Base-by-base conservation (phyloP, 306 rosid genomes). In the Cyclanthera cordifolia region DNA sequence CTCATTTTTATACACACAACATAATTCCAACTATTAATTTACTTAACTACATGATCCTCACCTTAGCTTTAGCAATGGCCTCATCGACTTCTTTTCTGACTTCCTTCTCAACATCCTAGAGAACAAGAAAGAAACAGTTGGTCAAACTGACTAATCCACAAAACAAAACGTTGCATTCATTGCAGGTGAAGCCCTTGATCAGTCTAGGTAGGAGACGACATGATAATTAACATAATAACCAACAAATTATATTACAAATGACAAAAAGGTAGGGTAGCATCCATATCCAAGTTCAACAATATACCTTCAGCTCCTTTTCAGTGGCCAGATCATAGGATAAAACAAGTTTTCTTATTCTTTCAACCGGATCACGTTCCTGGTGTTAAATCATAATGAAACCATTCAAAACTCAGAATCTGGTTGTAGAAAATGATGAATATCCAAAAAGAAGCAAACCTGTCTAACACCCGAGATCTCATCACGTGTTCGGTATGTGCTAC, bases 331-430 rank as follows among this genome's bases (percentile, higher is more conserved):
- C 94, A 49, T 90, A 94, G 39, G 90, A 68, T 66, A 88, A 58
- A 25, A 94, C 41, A 78, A 94, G 85, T 87, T 88, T 94, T 72
- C 90, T 83, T 41, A 94, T 77, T 79, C 97, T 90, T 84, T 94
- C 99, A 82, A 94, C 20, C 39, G 97, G 95, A 80, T 94, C 99
- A 60, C 97, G 97, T 84, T 94, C 99, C 99, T 94, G 76, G 47
- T 76, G 78, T 75, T 64, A 71, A 13, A 17, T 70, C 61, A 69
- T 21, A 32, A 69, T 6, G 53, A 43, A 41, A 43, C 14, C 69
- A 45, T 19, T 61, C 53, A 64, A 64, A 64, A 45, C 52, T 21
- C 8, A 23, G 28, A 41, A 64, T 41, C 37, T 43, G 20, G 13
- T 41, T 64, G 41, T 23, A 64, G 69, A 20, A 30, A 19, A 4